Base-by-base conservation (phyloP, 805 yeast species). In the Starmerella gropengiesseri region DNA sequence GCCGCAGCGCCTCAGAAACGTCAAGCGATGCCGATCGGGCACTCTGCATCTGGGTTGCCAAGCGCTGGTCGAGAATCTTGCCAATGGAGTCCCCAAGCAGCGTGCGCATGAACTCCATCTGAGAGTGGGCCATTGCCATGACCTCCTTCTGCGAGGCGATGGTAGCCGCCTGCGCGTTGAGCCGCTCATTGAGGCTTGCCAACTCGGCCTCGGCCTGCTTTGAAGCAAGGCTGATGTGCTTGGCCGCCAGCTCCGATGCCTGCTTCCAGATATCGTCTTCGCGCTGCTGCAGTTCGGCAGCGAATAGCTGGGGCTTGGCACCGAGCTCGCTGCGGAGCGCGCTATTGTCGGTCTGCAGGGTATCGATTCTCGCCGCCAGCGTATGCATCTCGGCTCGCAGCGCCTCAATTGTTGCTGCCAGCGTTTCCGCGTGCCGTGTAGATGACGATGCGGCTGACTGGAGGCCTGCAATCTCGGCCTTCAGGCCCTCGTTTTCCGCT, bases 71-170 rank as follows among this genome's bases (percentile, higher is more conserved):
- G 5, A 34, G 37, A 11, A 34, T 4, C 29, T 34, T 34, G 1
- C 37, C 29, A 6, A 34, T n/a, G 4, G 37, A 34, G 6, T 34
- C 37, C 5, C 37, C 37, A 5, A 34, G 37, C 21, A 34, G 14
- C 14, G 16, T 14, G 5, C 37, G 37, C 37, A 34, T 34, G 14
- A 22, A 34, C 4, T 34, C 37, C 9, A 34, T 28, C 29, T 34
- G 37, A n/a, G 37, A n/a, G 37, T 34, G 22, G 16, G 37, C 29
- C 29, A 34, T 23, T 9, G 37, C 21, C 5, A 34, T 4, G 14
- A 34, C 14, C 20, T 34, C 37, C 29, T 34, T 34, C 14, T 34
- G 37, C 13, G 37, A 34, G 3, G 37, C 20, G 11, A 34, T 23
- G 6, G 23, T 11, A 6, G 28, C 28, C 16, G 19, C 37, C 14